Evolutionary conservation across 257 asterid species (phyloP).

Genomic region (Misopates orontium): DNA sequence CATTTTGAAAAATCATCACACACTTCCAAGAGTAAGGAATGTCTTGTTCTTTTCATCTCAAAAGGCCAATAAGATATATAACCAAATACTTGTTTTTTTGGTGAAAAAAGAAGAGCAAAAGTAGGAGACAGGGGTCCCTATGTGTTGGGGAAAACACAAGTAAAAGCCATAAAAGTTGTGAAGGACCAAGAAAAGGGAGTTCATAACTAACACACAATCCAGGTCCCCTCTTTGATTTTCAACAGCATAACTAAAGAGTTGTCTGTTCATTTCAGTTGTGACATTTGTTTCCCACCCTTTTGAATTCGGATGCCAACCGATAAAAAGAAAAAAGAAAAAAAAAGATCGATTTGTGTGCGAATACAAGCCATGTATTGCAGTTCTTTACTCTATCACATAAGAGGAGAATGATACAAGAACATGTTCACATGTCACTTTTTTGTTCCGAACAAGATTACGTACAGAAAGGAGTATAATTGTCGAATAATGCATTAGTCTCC

Average conservation of each 20-base stretch:
- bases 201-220: conserved; percentile 14
- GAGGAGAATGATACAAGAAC: too few relatives aligned
- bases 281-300: background rate
- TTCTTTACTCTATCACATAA: too few relatives aligned
- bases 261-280: conserved; percentile 4
- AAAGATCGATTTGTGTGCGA: too few relatives aligned
- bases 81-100: conserved; percentile 1
- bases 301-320: too few relatives aligned
- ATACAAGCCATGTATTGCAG: too few relatives aligned
- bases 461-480: too few relatives aligned
- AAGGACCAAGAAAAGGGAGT: conserved; percentile 18
- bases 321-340: too few relatives aligned
- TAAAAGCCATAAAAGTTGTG: conserved; percentile 27
- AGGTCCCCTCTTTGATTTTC: conserved; percentile 25
- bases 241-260: background rate
- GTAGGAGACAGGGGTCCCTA: conserved; percentile 45
- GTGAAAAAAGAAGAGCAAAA: conserved; percentile 18
- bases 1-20: conserved; percentile 17
- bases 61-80: conserved; percentile 25
- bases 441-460: too few relatives aligned
- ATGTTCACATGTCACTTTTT: too few relatives aligned
- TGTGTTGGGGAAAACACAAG: conserved; percentile 25
- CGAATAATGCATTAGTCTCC: too few relatives aligned
- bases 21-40: conserved; percentile 35
- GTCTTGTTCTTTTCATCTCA: conserved; percentile 43